A percentile compares a stretch with the other conserved stretches of the same genome.
Conservation (phyloP, 441 rosid species). For the Biscutella laevigata region DNA sequence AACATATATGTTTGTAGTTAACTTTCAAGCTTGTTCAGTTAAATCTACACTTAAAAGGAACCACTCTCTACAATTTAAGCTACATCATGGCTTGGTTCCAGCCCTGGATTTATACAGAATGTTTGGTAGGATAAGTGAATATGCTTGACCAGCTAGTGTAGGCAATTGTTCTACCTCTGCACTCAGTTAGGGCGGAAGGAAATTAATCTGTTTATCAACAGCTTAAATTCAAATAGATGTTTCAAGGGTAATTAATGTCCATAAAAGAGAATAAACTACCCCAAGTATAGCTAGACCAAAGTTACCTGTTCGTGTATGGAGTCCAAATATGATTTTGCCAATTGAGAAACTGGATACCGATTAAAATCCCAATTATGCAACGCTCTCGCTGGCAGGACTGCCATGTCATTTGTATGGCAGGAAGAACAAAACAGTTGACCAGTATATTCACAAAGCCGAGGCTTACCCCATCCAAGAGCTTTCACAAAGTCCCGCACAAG, state of each 20-base stretch:
- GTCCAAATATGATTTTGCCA: conserved; percentile 91
- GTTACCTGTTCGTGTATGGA: conserved; percentile 84
- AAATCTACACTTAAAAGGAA: not conserved
- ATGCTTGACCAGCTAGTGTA: not conserved
- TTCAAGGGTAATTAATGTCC: not conserved
- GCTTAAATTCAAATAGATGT: not conserved
- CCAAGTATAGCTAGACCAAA: not conserved
- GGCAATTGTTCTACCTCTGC: not conserved
- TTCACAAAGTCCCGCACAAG: conserved; percentile 65
- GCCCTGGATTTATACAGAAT: not conserved
- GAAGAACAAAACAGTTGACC: conserved; percentile 86
- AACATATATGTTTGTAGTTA: not conserved
- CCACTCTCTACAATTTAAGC: not conserved
- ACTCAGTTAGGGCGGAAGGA: not conserved
- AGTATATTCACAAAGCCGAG: conserved; percentile 80
- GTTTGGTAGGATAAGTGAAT: not conserved
- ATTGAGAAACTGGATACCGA: conserved; percentile 71
- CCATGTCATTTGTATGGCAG: conserved; percentile 77
- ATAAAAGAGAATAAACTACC: not conserved
- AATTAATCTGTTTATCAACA: not conserved
- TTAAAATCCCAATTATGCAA: conserved; percentile 89
- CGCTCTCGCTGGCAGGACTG: conserved; percentile 85
- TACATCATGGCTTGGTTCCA: not conserved
- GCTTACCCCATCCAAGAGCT: conserved; percentile 89
- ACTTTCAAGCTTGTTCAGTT: not conserved